Conservation (phyloP, 1,284 basidiomycete species). For the Ustilago esculenta region DNA sequence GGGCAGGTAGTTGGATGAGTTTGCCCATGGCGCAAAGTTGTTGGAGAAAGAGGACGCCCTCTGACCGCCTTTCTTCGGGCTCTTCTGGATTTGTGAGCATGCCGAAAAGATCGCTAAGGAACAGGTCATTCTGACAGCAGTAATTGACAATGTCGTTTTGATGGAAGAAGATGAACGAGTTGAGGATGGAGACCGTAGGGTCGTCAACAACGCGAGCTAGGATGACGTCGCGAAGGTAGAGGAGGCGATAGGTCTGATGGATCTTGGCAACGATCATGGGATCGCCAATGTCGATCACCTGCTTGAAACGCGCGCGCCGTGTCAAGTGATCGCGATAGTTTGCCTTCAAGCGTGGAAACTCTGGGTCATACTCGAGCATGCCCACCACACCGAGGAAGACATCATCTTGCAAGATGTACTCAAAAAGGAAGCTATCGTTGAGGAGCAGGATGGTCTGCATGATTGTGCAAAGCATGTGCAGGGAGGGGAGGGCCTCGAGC, state of each 20-base stretch:
- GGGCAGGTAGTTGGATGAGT: conserved; percentile 87
- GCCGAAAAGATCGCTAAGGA: conserved; percentile 81
- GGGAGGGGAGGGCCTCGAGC: conserved; percentile 83
- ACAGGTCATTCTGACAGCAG: conserved; percentile 79
- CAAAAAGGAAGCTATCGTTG: conserved; percentile 93
- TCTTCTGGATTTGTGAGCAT: conserved; percentile 65
- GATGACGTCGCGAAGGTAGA: conserved; percentile 97
- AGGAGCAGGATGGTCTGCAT: conserved; percentile 95
- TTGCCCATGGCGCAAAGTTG: conserved; percentile 95
- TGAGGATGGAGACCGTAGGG: conserved; percentile 94
- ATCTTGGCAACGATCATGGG: conserved; percentile 72
- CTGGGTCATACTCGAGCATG: conserved; percentile 98
- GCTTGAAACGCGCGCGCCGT: conserved; percentile 77
- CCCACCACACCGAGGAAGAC: conserved; percentile 91
- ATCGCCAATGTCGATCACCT: conserved; percentile 64
- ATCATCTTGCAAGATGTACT: conserved; percentile 92
- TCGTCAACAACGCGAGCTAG: conserved; percentile 93
- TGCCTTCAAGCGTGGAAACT: conserved; percentile 93
- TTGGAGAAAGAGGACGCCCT: conserved; percentile 77
- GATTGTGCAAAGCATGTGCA: conserved; percentile 88
- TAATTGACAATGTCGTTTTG: conserved; percentile 97
- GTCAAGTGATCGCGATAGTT: conserved; percentile 92
- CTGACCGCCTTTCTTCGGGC: conserved; percentile 47
- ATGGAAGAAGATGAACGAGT: conserved; percentile 97
- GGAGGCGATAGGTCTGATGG: conserved; percentile 93